phyloP scores from a whole-genome alignment of 2,329 filamentous ascomycete genomes.

The Pyrenochaeta sp. region DNA sequence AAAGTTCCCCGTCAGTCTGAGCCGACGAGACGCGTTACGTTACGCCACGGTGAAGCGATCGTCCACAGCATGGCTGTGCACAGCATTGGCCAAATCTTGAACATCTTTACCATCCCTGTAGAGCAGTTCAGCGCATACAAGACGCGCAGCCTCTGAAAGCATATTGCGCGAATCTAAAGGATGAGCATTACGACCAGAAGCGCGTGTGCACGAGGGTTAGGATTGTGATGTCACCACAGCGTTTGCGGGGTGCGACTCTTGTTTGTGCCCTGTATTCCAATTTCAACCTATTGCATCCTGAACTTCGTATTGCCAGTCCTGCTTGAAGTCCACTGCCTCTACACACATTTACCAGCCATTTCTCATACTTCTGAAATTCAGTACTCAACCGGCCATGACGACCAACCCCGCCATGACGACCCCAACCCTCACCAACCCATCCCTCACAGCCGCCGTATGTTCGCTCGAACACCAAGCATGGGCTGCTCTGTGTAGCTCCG shows the following conservation, averaged over 20 bases:
- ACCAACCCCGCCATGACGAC: constrained; percentile 10
- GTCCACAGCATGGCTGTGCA: background rate
- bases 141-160: background rate
- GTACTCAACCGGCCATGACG: background rate
- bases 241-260: background rate
- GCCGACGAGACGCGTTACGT: background rate
- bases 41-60: constrained; percentile 4
- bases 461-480: constrained; percentile 47
- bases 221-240: background rate
- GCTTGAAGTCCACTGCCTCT: background rate
- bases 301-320: background rate
- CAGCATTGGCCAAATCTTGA: background rate
- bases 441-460: constrained; percentile 38
- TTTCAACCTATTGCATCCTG: background rate
- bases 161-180: background rate
- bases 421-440: constrained; percentile 29
- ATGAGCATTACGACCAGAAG: background rate
- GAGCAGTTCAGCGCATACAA: background rate
- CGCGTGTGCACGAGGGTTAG: background rate
- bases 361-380: background rate
- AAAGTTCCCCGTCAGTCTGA: background rate
- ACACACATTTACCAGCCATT: background rate
- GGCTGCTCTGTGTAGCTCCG: constrained; percentile 44
- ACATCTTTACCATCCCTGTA: background rate
- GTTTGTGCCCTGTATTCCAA: background rate